phyloP scores from a whole-genome alignment of 1,284 basidiomycete genomes.

The Leucoagaricus sp. region DNA sequence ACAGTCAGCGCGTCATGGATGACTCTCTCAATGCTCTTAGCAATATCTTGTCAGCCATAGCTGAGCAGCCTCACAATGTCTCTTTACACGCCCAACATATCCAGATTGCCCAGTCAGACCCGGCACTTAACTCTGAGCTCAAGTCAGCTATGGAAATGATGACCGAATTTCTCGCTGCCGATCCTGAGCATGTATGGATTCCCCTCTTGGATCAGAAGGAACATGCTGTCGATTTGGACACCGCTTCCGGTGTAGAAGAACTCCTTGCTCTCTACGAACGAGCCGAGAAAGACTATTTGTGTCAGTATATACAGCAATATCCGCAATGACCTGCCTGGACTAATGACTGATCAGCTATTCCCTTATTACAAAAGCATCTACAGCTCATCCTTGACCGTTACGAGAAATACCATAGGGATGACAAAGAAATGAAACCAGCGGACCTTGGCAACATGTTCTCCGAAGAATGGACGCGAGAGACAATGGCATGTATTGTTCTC shows the following conservation, averaged over 20 bases:
- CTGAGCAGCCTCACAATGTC: constrained; percentile 61
- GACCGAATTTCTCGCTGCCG: constrained; percentile 59
- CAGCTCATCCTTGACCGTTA: constrained; percentile 65
- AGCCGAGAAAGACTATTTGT: constrained; percentile 81
- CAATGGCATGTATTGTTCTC: constrained; percentile 55
- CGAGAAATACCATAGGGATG: constrained; percentile 44
- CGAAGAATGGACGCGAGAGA: constrained; percentile 58
- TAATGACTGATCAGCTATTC: constrained; percentile 54
- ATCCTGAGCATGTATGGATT: constrained; percentile 64
- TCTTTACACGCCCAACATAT: constrained; percentile 66
- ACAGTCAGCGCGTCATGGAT: constrained; percentile 31
- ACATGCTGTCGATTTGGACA: constrained; percentile 46
- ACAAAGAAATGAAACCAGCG: constrained; percentile 39
- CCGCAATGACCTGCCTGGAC: constrained; percentile 14
- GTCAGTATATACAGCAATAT: constrained; percentile 48
- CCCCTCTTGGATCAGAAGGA: constrained; percentile 60
- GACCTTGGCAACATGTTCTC: constrained; percentile 57
- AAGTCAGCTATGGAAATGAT: constrained; percentile 68
- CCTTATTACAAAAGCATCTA: constrained; percentile 69
- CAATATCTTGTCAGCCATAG: constrained; percentile 55
- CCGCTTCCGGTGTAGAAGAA: constrained; percentile 52
- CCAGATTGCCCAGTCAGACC: constrained; percentile 51
- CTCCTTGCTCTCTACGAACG: constrained; percentile 64
- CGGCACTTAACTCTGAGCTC: constrained; percentile 58
- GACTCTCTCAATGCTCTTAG: constrained; percentile 61